phyloP scores from a whole-genome alignment of 805 yeast genomes.

The Saccharomycopsis olivae region DNA sequence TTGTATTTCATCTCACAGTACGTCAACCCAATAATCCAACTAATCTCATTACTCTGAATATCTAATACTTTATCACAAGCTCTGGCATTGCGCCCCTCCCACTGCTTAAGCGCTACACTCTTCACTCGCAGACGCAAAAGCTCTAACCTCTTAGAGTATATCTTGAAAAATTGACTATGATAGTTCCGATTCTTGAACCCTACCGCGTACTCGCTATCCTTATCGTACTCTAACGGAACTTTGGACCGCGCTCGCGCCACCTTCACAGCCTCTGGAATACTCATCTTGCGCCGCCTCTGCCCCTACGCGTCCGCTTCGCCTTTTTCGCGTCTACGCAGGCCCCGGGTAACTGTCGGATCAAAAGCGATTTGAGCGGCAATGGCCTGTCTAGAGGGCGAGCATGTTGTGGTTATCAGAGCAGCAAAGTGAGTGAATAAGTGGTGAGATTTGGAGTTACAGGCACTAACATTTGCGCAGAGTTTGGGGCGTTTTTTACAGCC shows the following conservation, averaged over 20 bases:
- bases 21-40: constrained; percentile 83
- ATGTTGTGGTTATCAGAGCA: constrained; percentile 19
- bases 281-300: no score
- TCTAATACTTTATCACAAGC: constrained; percentile 46
- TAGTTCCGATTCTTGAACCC: constrained; percentile 32
- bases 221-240: constrained; percentile 3
- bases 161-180: constrained; percentile 44
- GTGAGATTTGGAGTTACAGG: no score
- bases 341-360: no score
- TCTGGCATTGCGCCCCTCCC: no score
- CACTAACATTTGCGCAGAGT: constrained; percentile 12
- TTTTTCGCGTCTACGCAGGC: no score
- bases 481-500: constrained; percentile 18
- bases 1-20: constrained; percentile 77
- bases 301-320: no score
- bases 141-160: constrained; percentile 46
- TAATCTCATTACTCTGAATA: constrained; percentile 45
- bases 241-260: background rate
- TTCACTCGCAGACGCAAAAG: no score
- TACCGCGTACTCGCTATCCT: constrained; percentile 21
- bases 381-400: no score
- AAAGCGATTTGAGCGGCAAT: no score
- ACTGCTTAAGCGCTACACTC: no score
- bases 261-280: background rate
- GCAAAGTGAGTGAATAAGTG: constrained; percentile 13